Percentiles rank a stretch among this genome's conserved stretches.
phyloP scores from a whole-genome alignment of 192 early-diverging fungal species.

The Coemansia sp. region DNA sequence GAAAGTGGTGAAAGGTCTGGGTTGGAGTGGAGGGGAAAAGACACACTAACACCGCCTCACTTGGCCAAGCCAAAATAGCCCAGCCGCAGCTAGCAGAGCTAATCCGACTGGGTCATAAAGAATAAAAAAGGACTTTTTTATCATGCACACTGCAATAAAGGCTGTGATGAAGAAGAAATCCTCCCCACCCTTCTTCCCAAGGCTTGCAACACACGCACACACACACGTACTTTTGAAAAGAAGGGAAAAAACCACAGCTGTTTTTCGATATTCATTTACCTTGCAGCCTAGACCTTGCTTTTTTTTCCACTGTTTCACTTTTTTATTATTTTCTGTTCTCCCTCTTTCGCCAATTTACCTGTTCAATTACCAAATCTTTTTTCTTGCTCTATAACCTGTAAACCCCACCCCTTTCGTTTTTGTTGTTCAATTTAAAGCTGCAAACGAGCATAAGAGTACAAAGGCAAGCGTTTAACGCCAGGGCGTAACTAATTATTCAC shows the following conservation, averaged over 20 bases:
- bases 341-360: not conserved
- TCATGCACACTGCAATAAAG: not conserved
- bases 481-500: conserved; percentile 10
- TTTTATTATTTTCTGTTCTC: conserved; percentile 21
- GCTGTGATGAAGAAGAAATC: not conserved
- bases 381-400: not conserved
- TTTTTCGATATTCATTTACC: not conserved
- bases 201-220: not conserved
- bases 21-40: no score
- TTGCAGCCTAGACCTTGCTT: not conserved
- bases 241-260: not conserved
- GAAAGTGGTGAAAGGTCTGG: not conserved
- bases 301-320: conserved; percentile 5
- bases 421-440: not conserved
- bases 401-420: not conserved
- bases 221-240: not conserved
- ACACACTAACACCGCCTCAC: no score
- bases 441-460: conserved; percentile 11
- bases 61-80: no score
- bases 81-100: conserved; percentile 8
- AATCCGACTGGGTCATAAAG: not conserved
- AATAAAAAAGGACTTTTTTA: not conserved
- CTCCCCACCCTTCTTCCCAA: not conserved
- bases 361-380: not conserved
- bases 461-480: conserved; percentile 4